A percentile compares a stretch with the other conserved stretches of the same genome.
These are phyloP conservation scores for Endogone sp. DNA, from an alignment of 192 early-diverging fungal genomes.

Conservation along the genomic window DNA sequence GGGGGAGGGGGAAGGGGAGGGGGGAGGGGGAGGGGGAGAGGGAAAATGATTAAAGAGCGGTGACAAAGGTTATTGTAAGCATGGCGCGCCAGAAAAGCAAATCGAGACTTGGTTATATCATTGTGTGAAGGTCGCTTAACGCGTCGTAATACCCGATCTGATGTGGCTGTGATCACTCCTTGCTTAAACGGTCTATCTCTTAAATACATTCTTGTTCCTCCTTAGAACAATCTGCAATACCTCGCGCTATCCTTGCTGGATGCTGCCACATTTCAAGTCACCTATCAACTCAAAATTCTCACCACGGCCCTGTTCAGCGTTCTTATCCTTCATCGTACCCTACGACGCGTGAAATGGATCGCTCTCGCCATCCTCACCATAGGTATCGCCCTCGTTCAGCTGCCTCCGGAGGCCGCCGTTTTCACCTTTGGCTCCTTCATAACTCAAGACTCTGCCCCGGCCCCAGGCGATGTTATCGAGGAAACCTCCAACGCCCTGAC, in stretches of 20 bases:
- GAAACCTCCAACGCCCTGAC: slow-evolving; percentile 5
- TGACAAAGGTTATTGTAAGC: too few relatives aligned
- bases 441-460: slow-evolving; percentile 10
- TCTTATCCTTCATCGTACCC: slow-evolving; percentile 63
- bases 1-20: too few relatives aligned
- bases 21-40: too few relatives aligned
- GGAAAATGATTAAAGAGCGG: too few relatives aligned
- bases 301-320: slow-evolving; percentile 97
- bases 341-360: slow-evolving; percentile 77
- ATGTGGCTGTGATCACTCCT: too few relatives aligned
- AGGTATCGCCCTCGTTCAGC: slow-evolving; percentile 81
- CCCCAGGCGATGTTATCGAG: not conserved
- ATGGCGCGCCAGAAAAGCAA: too few relatives aligned
- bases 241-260: slow-evolving; percentile 82
- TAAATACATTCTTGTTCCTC: too few relatives aligned
- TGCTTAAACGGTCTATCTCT: too few relatives aligned
- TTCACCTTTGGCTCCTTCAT: slow-evolving; percentile 17
- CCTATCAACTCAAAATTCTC: slow-evolving; percentile 97
- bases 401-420: slow-evolving; percentile 15
- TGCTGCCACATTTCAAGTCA: slow-evolving; percentile 96
- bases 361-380: slow-evolving; percentile 77
- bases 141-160: too few relatives aligned
- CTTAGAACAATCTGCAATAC: slow-evolving; percentile 92
- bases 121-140: too few relatives aligned
- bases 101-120: too few relatives aligned